Conservation (phyloP, 208 protist genomes). For the Trypanosoma theileri region DNA sequence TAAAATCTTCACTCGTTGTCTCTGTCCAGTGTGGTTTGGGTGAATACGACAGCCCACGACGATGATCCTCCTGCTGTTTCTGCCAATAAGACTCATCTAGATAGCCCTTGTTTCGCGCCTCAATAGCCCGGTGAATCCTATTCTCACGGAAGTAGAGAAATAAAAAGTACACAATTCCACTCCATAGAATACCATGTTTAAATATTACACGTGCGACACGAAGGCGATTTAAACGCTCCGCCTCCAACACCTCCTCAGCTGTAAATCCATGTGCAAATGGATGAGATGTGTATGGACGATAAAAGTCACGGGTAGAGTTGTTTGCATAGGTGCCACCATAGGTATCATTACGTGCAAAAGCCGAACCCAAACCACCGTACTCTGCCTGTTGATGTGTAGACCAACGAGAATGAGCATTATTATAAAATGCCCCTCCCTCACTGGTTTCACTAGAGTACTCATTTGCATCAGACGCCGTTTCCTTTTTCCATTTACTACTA, state of each 20-base stretch:
- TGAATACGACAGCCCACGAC: slow-evolving; percentile 3
- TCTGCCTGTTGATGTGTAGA: not conserved
- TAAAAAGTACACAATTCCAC: slow-evolving; percentile 35
- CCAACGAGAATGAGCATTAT: slow-evolving; percentile 8
- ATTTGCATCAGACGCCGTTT: too few species aligned
- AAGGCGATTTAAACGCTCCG: slow-evolving; percentile 24
- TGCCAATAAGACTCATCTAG: slow-evolving; percentile 18
- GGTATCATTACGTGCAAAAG: slow-evolving; percentile 19
- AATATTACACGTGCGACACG: slow-evolving; percentile 19
- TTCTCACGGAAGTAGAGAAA: slow-evolving; percentile 32
- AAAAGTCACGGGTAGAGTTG: slow-evolving; percentile 42
- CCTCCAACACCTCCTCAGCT: slow-evolving; percentile 29
- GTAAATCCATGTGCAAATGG: slow-evolving; percentile 42
- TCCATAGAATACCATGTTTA: slow-evolving; percentile 39
- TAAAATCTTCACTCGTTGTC: slow-evolving; percentile 20
- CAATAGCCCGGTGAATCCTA: slow-evolving; percentile 37
- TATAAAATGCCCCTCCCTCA: slow-evolving; percentile 6
- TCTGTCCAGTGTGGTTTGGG: slow-evolving; percentile 23
- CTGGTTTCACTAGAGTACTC: not conserved
- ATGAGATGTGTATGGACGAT: slow-evolving; percentile 41
- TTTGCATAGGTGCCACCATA: slow-evolving; percentile 33
- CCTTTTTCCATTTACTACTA: too few species aligned
- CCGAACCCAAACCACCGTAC: not conserved
- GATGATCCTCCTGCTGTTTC: slow-evolving; percentile 11
- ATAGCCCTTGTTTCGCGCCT: slow-evolving; percentile 34